Base-by-base conservation (phyloP, 2,329 filamentous ascomycete genomes). In the Cytospora mali region DNA sequence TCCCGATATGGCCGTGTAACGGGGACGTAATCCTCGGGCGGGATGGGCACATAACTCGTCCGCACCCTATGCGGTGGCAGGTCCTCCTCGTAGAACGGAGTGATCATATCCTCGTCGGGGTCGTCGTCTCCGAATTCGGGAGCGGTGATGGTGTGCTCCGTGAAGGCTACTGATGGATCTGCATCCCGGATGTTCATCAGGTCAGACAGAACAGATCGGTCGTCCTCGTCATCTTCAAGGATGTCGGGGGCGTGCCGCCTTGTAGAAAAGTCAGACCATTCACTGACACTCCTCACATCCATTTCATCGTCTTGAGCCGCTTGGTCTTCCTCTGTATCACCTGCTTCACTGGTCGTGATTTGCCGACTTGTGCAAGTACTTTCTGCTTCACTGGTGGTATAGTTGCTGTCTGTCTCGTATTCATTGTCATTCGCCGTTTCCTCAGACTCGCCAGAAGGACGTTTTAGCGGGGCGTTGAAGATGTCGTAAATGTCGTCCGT, bases 401-500 rank as follows among this genome's bases (percentile, higher is more conserved):
- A 97, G 68, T 92, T 89, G 27, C 79, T 84, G 67, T 93, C 86
- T 2, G 83, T 84, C 68, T 93, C 89, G 67, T 90, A 90, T 52
- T 89, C 87, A 62, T 89, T 88, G 16, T 92, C 87, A 2, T 81
- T 81, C 27, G 81, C 84, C 58, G 76, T 81, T 48, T 76, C 78
- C 9, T 79, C 77, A 29, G 76, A 75, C 18, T 76, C 70, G 1
- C 57, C 71, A 18, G 67, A 71, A 65, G 68, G 73, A 58, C 74
- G 66, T 61, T 78, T 76, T 23, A 94, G 75, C 1, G 95, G 94
- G 62, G 95, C 91, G 71, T 95, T 98, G 77, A 98, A 99, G 54
- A 99, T 92, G 62, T 93, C 93, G 71, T 98, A 98, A 58, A 99
- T 97, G 69, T 99, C 95, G 69, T 98, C 93, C 66, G 94, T 97